phyloP scores from a whole-genome alignment of 2,329 filamentous ascomycete genomes.

The Cadophora sp. region DNA sequence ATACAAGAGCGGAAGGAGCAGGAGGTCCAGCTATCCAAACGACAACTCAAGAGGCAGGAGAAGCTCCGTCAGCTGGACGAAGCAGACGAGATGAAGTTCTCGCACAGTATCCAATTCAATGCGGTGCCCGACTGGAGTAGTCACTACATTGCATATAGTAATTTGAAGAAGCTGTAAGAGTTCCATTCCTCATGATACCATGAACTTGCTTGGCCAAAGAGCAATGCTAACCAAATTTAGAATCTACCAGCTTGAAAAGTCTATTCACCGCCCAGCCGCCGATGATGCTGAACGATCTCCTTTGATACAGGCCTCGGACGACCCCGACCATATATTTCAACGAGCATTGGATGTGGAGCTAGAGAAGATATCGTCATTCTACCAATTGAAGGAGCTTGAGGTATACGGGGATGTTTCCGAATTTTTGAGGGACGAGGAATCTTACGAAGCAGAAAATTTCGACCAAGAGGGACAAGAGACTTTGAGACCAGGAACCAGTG shows the following conservation, averaged over 20 bases:
- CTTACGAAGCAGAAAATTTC: constrained; percentile 54
- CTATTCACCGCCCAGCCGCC: constrained; percentile 65
- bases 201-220: neutral
- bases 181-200: neutral
- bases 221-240: constrained; percentile 51
- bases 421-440: constrained; percentile 77
- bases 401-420: constrained; percentile 81
- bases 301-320: constrained; percentile 70
- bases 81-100: constrained; percentile 97
- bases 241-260: constrained; percentile 94
- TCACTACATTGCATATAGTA: constrained; percentile 98
- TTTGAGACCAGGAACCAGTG: constrained; percentile 50
- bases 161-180: constrained; percentile 94
- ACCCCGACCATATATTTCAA: constrained; percentile 83
- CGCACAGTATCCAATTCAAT: constrained; percentile 99
- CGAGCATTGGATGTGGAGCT: constrained; percentile 86
- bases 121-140: constrained; percentile 99
- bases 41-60: constrained; percentile 55
- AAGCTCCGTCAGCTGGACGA: constrained; percentile 76
- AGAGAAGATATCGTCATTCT: constrained; percentile 94
- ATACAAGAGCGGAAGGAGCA: constrained; percentile 26
- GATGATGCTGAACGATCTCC: constrained; percentile 85
- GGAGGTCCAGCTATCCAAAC: constrained; percentile 18
- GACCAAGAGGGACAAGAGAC: constrained; percentile 43
- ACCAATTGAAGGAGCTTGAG: constrained; percentile 86